phyloP scores from a whole-genome alignment of 768 basidiomycete genomes.

The Daedalea quercina region DNA sequence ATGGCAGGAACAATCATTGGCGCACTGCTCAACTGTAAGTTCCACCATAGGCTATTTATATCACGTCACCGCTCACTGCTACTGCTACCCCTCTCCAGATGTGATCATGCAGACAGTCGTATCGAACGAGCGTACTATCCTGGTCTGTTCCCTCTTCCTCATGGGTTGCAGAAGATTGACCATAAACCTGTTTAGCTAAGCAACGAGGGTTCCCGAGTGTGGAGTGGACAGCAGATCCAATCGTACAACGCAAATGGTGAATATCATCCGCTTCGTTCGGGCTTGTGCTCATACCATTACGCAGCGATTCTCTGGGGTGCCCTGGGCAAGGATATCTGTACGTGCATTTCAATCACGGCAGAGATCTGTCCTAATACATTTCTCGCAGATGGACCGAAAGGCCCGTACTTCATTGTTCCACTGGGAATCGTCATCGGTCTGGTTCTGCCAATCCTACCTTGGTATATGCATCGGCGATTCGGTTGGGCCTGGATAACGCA shows the following conservation, averaged over 20 bases:
- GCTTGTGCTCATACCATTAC: background rate
- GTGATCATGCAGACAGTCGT: slow-evolving; percentile 29
- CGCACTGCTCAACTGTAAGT: slow-evolving; percentile 31
- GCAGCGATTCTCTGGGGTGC: slow-evolving; percentile 2
- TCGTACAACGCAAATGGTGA: slow-evolving; percentile 39
- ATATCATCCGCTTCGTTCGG: background rate
- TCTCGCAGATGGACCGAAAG: background rate
- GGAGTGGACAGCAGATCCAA: slow-evolving; percentile 43
- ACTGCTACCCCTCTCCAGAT: background rate
- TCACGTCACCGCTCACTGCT: background rate
- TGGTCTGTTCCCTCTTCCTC: slow-evolving; percentile 11
- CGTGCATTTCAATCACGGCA: background rate
- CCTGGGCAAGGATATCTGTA: slow-evolving; percentile 3
- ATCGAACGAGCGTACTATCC: slow-evolving; percentile 32
- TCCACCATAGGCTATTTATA: too few species aligned
- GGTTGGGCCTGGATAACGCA: background rate
- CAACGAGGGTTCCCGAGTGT: slow-evolving; percentile 45
- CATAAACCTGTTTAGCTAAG: slow-evolving; percentile 19
- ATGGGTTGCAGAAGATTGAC: background rate
- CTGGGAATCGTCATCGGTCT: slow-evolving; percentile 1
- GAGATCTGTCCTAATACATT: background rate
- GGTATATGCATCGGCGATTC: background rate
- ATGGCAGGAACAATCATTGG: slow-evolving; percentile 45
- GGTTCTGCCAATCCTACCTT: background rate
- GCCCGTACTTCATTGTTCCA: slow-evolving; percentile 4